Evolutionary conservation across 1,139 yeast genomes (phyloP).

Genomic region (Blastobotrys buckinghamii): DNA sequence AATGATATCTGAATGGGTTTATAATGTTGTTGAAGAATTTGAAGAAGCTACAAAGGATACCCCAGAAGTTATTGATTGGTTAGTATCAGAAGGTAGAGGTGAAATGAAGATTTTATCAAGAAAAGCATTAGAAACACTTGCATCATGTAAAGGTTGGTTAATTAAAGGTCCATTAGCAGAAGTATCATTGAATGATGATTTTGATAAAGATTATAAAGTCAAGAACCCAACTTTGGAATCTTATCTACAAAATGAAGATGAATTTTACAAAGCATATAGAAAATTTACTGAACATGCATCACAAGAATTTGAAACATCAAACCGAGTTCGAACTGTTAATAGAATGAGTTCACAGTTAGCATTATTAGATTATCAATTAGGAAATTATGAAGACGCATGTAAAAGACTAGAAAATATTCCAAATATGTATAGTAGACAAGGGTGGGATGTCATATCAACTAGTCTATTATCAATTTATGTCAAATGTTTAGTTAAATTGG

Average conservation of each 20-base stretch:
- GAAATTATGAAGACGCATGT: slow-evolving; percentile 56
- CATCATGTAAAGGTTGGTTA: slow-evolving; percentile 30
- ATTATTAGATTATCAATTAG: slow-evolving; percentile 52
- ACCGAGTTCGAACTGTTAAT: slow-evolving; percentile 60
- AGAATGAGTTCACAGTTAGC: slow-evolving; percentile 80
- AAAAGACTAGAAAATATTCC: slow-evolving; percentile 62
- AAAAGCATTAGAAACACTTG: slow-evolving; percentile 34
- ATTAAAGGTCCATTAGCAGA: slow-evolving; percentile 44
- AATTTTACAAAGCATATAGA: slow-evolving; percentile 34
- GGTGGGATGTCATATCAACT: slow-evolving; percentile 72
- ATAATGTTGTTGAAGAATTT: slow-evolving; percentile 31
- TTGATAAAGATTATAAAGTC: slow-evolving; percentile 15
- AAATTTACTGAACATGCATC: slow-evolving; percentile 42
- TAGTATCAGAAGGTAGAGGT: slow-evolving; percentile 36
- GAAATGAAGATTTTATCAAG: slow-evolving; percentile 34
- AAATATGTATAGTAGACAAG: slow-evolving; percentile 56
- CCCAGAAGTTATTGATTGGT: slow-evolving; percentile 28
- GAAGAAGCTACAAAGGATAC: slow-evolving; percentile 24
- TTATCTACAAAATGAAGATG: slow-evolving; percentile 16
- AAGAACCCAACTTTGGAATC: slow-evolving; percentile 16
- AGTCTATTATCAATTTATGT: slow-evolving; percentile 59
- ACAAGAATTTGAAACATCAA: slow-evolving; percentile 43
- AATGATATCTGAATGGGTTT: slow-evolving; percentile 34
- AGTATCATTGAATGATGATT: slow-evolving; percentile 23
- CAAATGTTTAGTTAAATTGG: slow-evolving; percentile 55